These are phyloP conservation scores for Linum tenue DNA, from an alignment of 345 rosid species.

Conservation along the genomic window DNA sequence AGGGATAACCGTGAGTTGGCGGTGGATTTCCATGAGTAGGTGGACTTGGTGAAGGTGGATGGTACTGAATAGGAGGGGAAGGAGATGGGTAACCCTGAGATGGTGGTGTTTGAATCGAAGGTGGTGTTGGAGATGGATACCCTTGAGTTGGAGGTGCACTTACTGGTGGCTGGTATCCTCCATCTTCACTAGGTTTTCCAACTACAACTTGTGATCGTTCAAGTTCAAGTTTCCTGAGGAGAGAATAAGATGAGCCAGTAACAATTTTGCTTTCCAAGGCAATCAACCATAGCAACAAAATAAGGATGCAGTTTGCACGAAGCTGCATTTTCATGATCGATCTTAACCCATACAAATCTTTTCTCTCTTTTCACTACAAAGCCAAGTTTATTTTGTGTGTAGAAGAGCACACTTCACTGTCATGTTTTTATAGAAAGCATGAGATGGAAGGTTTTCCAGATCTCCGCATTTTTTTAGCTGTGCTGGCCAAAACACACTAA, in stretches of 20 bases:
- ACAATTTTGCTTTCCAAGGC: neutral
- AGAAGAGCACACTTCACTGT: no score
- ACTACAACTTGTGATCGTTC: neutral
- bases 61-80: no score
- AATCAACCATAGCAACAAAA: neutral
- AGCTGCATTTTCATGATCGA: neutral
- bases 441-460: neutral
- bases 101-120: no score
- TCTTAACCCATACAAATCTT: neutral
- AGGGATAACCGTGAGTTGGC: neutral
- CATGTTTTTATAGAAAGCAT: neutral
- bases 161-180: neutral
- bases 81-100: no score
- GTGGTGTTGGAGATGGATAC: neutral
- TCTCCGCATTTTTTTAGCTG: neutral
- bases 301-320: neutral
- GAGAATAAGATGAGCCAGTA: neutral
- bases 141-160: constrained; percentile 5
- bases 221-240: neutral
- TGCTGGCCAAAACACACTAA: neutral
- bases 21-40: no score
- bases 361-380: no score
- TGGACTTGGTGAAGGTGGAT: no score
- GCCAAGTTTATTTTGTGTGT: no score
- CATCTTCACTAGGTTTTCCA: neutral